Evolutionary conservation across 352 stramenopile genomes (phyloP), one percentile per base, ranked within the genome.

Genomic region (Aphanomyces invadans): DNA sequence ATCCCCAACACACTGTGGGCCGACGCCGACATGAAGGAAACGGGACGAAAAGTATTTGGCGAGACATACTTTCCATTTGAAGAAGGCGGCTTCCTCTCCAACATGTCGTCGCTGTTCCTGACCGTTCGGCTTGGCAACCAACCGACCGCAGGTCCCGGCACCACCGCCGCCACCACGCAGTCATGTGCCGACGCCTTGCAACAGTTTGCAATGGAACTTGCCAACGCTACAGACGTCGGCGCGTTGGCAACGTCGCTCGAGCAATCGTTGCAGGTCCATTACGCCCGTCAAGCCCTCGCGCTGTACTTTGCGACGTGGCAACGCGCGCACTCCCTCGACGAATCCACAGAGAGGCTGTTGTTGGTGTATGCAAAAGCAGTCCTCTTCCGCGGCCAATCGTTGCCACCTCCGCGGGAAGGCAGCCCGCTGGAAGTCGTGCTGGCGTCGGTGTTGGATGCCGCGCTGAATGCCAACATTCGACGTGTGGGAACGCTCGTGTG

Each of bases 61-160:
- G 85, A 93, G 57, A 90, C 88, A 78, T 92, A 93, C 36, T 93
- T 92, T 28, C 85, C 85, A 5, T 87, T 93, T 54, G 81, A 93
- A 72, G 82, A 92, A 25, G 81, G 85, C 26, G 85, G 85, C 0
- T 90, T 78, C 39, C 57, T 78, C 0, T 89, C 80, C 0, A 92
- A 87, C 51, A 78, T 62, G 11, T n/a, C 32, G 19, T 33, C 25
- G 26, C 45, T 49, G 10, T 57, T 66, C 29, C 21, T 70, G 31
- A 21, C 63, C 21, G 11, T 33, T 15, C 31, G 28, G n/a, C 17
- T 57, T 9, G 48, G 29, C 25, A 64, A 70, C n/a, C 33, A 48
- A 42, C 25, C 33, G 19, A 19, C 36, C 36, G 15, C 36, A 42
- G 15, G 7, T 42, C 15, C 7, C 36, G 7, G 2, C n/a, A 4